Base-by-base conservation (phyloP, 495 filamentous ascomycete species). In the Trichoderma orchidacearum region DNA sequence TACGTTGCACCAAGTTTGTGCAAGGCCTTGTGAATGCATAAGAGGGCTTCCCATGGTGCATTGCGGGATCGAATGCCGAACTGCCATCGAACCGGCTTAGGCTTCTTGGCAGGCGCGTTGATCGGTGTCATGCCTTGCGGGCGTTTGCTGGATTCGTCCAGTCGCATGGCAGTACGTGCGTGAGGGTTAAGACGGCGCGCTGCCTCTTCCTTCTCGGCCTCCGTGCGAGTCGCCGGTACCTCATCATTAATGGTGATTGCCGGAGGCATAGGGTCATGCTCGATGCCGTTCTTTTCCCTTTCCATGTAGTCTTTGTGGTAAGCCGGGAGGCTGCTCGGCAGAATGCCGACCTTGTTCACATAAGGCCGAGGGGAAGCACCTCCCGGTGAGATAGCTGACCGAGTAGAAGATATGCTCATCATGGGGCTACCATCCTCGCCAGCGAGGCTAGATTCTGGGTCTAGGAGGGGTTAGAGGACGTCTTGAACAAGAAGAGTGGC, bases 41-140 rank as follows among this genome's bases (percentile, higher is more conserved):
- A 70, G 65, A 98, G 86, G 0, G 93, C 93, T 63, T 98, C 93
- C 29, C 91, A 84, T 0, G 94, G 93, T 23, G 89, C 87, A 67
- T 96, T 98, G 30, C 94, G 79, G 23, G 87, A 92, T 1, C 93
- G 82, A 58, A 98, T 98, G 30, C 93, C 93, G 65, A 97, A 98
- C 68, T 97, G 94, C 93, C 93, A 98, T 58, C 89, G 86, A 1
- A 89, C 87, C 3, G 83, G 80, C 55, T 80, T 80, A 28, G 68
- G 72, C 68, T 84, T 87, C 66, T 86, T 91, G 27, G 72, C 68
- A 48, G 82, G 70, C 4, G 53, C 12, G 25, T 80, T 76, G 25
- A 74, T 72, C 7, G 82, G 78, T 12, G 81, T 81, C 59, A 81
- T 80, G 4, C 74, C 74, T 51, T 85, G 85, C 1, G 89, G 87